Conservation (phyloP, 164 flowering plant genomes). For the Aristolochia californica region DNA sequence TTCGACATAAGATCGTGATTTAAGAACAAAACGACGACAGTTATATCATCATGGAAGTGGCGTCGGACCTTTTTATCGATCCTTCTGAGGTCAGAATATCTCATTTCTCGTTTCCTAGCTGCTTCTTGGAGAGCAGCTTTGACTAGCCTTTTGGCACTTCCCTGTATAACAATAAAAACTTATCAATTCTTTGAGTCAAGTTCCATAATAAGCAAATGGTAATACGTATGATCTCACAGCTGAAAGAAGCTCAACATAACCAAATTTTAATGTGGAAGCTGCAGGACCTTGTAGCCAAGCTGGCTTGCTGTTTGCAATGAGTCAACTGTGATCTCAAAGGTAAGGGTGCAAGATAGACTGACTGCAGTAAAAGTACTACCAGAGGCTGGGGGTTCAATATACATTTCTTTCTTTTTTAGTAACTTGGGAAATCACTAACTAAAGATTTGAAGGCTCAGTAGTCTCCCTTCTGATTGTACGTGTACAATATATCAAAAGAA, state of each 20-base stretch:
- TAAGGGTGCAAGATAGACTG: too few relatives aligned
- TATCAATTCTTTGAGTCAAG: background rate
- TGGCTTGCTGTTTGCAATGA: background rate
- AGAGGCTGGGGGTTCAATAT: too few relatives aligned
- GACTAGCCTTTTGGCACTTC: conserved; percentile 60
- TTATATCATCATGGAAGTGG: conserved; percentile 76
- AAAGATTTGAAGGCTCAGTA: too few relatives aligned
- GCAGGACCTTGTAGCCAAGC: background rate
- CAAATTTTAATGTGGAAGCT: too few relatives aligned
- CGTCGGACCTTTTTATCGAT: conserved; percentile 69
- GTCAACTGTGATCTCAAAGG: background rate
- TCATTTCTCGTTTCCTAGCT: conserved; percentile 68
- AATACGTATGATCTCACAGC: too few relatives aligned
- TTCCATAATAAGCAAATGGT: background rate
- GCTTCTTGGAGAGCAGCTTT: conserved; percentile 81
- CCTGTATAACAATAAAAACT: conserved; percentile 25
- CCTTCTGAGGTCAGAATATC: conserved; percentile 53
- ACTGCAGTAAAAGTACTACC: too few relatives aligned
- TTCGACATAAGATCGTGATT: conserved; percentile 47
- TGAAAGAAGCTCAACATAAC: too few relatives aligned
- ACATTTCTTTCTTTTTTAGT: too few relatives aligned
- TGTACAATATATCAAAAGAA: too few relatives aligned
- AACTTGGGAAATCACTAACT: too few relatives aligned
- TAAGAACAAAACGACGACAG: conserved; percentile 59
- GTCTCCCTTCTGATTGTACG: too few relatives aligned